phyloP scores from a whole-genome alignment of 257 asterid genomes.

The Ajuga chamaepitys region DNA sequence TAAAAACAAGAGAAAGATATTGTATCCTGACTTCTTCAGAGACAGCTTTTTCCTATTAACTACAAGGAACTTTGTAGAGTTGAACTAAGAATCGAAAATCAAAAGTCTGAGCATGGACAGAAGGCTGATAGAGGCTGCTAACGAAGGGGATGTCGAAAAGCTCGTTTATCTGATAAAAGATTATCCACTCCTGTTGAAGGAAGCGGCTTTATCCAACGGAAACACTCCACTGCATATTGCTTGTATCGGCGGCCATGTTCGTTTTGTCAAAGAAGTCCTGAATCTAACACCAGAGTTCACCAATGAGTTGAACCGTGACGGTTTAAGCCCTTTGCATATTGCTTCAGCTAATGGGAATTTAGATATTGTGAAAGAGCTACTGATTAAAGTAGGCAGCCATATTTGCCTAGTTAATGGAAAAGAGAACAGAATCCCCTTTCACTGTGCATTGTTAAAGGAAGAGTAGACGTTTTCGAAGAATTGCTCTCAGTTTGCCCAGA shows the following conservation, averaged over 20 bases:
- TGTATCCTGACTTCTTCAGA: too few relatives aligned
- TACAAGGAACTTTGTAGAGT: too few relatives aligned
- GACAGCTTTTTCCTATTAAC: too few relatives aligned
- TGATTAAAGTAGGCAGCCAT: too few relatives aligned
- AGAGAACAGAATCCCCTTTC: constrained; percentile 34
- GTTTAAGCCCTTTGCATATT: constrained; percentile 33
- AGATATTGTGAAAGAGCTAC: constrained; percentile 28
- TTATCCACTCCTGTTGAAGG: constrained; percentile 8
- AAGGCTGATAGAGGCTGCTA: constrained; percentile 19
- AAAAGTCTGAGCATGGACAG: constrained; percentile 17
- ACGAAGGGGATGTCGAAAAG: constrained; percentile 9
- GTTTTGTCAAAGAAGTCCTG: constrained; percentile 16
- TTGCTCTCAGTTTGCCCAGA: constrained; percentile 17
- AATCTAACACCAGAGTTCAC: constrained; percentile 8
- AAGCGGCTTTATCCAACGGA: not conserved
- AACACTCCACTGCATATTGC: constrained; percentile 29
- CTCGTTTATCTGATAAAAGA: constrained; percentile 15
- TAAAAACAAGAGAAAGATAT: too few relatives aligned
- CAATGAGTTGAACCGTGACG: constrained; percentile 17
- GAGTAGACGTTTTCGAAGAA: constrained; percentile 13
- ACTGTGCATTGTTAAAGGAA: constrained; percentile 30
- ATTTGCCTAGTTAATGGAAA: constrained; percentile 31
- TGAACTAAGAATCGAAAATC: not conserved
- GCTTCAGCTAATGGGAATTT: constrained; percentile 29
- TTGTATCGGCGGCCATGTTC: constrained; percentile 26